A percentile compares a stretch with the other conserved stretches of the same genome.
These are phyloP conservation scores for Dothidotthia symphoricarpi DNA, from an alignment of 2,329 filamentous ascomycete species.

Conservation along the genomic window DNA sequence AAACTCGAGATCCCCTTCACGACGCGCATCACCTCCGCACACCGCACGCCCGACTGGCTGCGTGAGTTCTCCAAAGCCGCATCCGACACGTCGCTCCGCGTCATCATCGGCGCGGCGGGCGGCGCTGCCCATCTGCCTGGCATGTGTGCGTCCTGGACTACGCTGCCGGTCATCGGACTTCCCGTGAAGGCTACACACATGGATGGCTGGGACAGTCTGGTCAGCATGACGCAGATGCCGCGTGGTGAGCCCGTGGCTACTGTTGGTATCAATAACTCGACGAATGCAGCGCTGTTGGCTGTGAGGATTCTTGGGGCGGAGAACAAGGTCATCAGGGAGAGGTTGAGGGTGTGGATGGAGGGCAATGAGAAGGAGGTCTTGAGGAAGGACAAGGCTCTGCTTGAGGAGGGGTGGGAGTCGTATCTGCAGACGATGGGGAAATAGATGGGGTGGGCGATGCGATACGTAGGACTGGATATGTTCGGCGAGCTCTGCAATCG, in stretches of 20 bases:
- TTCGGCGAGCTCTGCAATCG: too few species aligned
- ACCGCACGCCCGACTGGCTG: conserved; percentile 52
- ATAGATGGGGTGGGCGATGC: conserved; percentile 15
- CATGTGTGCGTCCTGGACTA: conserved; percentile 52
- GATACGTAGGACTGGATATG: too few species aligned
- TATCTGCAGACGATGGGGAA: conserved; percentile 51
- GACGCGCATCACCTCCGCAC: conserved; percentile 73
- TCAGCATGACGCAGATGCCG: conserved; percentile 55
- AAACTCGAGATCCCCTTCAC: conserved; percentile 72
- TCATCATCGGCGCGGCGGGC: conserved; percentile 52
- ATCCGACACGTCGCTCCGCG: conserved; percentile 38
- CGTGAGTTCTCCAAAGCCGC: conserved; percentile 46
- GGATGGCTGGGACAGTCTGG: conserved; percentile 51
- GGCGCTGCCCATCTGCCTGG: conserved; percentile 54
- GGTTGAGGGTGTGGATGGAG: conserved; percentile 61
- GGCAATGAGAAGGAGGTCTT: conserved; percentile 64
- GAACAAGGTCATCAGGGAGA: conserved; percentile 56
- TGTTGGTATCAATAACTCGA: conserved; percentile 48
- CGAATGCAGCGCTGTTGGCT: conserved; percentile 50
- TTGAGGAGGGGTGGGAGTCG: conserved; percentile 56
- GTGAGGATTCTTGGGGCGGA: conserved; percentile 46
- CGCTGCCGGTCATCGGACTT: conserved; percentile 52
- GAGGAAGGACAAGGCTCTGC: conserved; percentile 59
- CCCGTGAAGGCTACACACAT: conserved; percentile 52
- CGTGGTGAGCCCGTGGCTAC: conserved; percentile 46